Base-by-base conservation (phyloP, 2,329 filamentous ascomycete genomes). In the Paecilomyces dactylethromorphus region DNA sequence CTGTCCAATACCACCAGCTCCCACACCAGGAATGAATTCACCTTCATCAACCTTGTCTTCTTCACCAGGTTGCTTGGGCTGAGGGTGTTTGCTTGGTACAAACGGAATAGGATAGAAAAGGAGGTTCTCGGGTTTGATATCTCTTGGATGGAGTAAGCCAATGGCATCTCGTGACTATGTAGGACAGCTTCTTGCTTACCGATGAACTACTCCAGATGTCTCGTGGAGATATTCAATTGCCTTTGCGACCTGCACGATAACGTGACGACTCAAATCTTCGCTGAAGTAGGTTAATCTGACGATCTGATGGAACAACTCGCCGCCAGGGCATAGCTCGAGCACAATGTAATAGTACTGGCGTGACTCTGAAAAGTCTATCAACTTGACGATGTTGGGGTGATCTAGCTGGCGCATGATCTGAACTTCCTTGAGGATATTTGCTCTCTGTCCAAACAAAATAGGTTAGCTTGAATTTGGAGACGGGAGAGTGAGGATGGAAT, bases 81-180 rank as follows among this genome's bases (percentile, higher is more conserved):
- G 91, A 1, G 91, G 91, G 57, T 86, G 81, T 71, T 87, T 93
- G 5, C 90, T 88, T 0, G 92, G 90, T 21, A 95, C 76, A 63
- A 94, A 87, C 0, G 91, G 88, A 60, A 87, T 90, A 3, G 92
- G 93, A 66, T 91, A 90, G 76, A 97, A 99, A 2, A 99, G 81
- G 58, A 99, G 86, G 70, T 99, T 99, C 76, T 99, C 94, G 0
- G 94, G 94, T 77, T 99, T 99, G 78, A 99, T 99, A 72, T 97
- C 92, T 75, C 92, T 97, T 69, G 55, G 53, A 70, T 72, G 67
- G 15, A 7, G 26, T 58, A 33, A 58, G 39, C 26, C 21, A 72
- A 66, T 66, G 74, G 65, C 53, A 35, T 54, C 29, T 55, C 59
- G 45, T 56, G 29, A 50, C 55, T 50, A 45, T 56, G 57, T 21